Evolutionary conservation across 345 rosid genomes (phyloP), one percentile per base, ranked within the genome.

Genomic region (Balakata baccata): DNA sequence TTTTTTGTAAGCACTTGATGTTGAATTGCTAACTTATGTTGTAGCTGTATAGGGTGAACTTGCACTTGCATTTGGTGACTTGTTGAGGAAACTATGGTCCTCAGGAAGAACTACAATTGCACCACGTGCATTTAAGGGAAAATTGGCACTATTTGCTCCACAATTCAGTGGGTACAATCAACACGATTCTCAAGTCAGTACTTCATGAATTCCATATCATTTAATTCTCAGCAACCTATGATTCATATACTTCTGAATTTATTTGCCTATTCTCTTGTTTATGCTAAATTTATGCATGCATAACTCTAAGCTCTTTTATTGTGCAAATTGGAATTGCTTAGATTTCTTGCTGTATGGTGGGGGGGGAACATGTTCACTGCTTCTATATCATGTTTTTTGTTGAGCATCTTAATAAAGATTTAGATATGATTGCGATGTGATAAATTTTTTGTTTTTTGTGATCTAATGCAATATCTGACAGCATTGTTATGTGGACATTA

Each of bases 151-250:
- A 68, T 94, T 94, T 83, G 97, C 98, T 80, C 96, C 98, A 9
- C 98, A 90, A n/a, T 94, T 94, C 78, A 88, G 96, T 76, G 98
- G 98, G 71, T 90, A 89, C 78, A 92, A 92, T 79, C 98, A 94
- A 84, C 98, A 94, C 73, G 98, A 94, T 89, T 94, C 97, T 81
- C 98, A 94, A 79, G 98, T 94, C 72, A 76, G 86, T 83, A 50
- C 46, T 76, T 46, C 64, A 0, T 70, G 43, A 62, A 69, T n/a
- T 29, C n/a, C 23, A 62, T 16, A 13, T 67, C 14, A 41, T 76
- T 58, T 11, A 12, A 11, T 39, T 58, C 68, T 74, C 60, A 20
- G 39, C 45, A 8, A 58, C 54, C 5, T 13, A 39, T 41, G 34
- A 43, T 39, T 18, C 52, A 11, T 46, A n/a, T 43, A 4, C 51